Percentiles rank a stretch among this genome's conserved stretches.
These are phyloP conservation scores for Boletus subcaerulescens DNA, from an alignment of 768 basidiomycete genomes.

Conservation along the genomic window DNA sequence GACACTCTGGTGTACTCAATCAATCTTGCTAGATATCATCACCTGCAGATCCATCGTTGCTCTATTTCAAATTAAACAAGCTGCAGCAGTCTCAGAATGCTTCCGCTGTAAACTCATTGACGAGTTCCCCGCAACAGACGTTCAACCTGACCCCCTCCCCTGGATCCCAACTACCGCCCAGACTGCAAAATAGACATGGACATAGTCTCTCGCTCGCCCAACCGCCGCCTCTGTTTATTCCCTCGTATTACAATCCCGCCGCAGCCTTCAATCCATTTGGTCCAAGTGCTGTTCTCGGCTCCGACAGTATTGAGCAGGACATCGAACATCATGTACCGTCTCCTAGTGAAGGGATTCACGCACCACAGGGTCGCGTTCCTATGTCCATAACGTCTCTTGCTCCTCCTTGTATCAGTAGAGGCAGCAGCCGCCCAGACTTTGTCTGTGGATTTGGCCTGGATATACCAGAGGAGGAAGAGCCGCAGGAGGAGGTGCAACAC, in stretches of 20 bases:
- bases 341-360: conserved; percentile 38
- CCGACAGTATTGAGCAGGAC: conserved; percentile 42
- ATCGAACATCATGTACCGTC: conserved; percentile 22
- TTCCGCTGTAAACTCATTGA: conserved; percentile 50
- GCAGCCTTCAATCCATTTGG: conserved; percentile 65
- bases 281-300: conserved; percentile 50
- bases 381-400: conserved; percentile 44
- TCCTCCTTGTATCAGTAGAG: conserved; percentile 40
- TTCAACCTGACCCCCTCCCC: conserved; percentile 55
- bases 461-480: conserved; percentile 72
- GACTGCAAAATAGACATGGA: conserved; percentile 58
- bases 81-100: conserved; percentile 67
- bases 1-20: not conserved
- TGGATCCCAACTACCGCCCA: conserved; percentile 33
- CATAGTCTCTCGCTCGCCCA: conserved; percentile 74
- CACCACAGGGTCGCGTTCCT: conserved; percentile 56
- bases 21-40: conserved; percentile 73
- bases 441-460: conserved; percentile 78
- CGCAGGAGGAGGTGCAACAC: conserved; percentile 43
- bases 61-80: conserved; percentile 82
- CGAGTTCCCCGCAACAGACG: conserved; percentile 64
- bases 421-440: conserved; percentile 68
- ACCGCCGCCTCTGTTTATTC: conserved; percentile 39
- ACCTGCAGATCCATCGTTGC: conserved; percentile 81
- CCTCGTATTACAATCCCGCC: conserved; percentile 35